phyloP scores from a whole-genome alignment of 108 stramenopile genomes.

The Cylindrotheca fusiformis region DNA sequence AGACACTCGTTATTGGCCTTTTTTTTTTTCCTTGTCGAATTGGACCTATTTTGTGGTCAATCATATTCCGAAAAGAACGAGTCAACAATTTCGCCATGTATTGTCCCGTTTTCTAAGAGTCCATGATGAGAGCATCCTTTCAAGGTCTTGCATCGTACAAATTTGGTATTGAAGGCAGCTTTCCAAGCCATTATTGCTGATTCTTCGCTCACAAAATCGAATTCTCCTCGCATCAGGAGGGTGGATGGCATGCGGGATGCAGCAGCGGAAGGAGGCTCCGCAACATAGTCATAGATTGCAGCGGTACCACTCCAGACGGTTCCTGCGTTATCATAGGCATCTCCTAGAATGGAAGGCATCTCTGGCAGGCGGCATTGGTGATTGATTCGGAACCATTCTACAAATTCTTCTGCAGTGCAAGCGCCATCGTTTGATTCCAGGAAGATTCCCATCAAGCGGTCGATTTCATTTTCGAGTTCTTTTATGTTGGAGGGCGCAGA shows the following conservation, averaged over 20 bases:
- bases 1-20: too few species aligned
- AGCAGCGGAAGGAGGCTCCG: slow-evolving; percentile 19
- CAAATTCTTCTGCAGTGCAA: slow-evolving; percentile 10
- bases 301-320: slow-evolving; percentile 58
- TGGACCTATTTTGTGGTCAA: background rate
- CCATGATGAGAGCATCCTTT: slow-evolving; percentile 60
- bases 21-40: too few species aligned
- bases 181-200: slow-evolving; percentile 50
- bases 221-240: slow-evolving; percentile 46
- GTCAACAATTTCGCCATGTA: background rate
- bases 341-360: slow-evolving; percentile 8
- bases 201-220: slow-evolving; percentile 55
- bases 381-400: slow-evolving; percentile 34
- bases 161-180: slow-evolving; percentile 31
- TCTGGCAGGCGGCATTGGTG: slow-evolving; percentile 43
- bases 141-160: slow-evolving; percentile 25
- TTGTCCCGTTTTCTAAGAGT: slow-evolving; percentile 39
- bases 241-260: slow-evolving; percentile 24
- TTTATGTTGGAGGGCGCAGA: slow-evolving; percentile 39
- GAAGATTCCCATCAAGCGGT: slow-evolving; percentile 22
- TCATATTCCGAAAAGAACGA: background rate
- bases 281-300: slow-evolving; percentile 45
- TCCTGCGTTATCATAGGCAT: slow-evolving; percentile 49
- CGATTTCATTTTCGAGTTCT: slow-evolving; percentile 29
- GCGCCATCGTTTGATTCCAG: slow-evolving; percentile 14